Conservation (phyloP, 768 basidiomycete genomes). For the Paxillus rubicundulus region DNA sequence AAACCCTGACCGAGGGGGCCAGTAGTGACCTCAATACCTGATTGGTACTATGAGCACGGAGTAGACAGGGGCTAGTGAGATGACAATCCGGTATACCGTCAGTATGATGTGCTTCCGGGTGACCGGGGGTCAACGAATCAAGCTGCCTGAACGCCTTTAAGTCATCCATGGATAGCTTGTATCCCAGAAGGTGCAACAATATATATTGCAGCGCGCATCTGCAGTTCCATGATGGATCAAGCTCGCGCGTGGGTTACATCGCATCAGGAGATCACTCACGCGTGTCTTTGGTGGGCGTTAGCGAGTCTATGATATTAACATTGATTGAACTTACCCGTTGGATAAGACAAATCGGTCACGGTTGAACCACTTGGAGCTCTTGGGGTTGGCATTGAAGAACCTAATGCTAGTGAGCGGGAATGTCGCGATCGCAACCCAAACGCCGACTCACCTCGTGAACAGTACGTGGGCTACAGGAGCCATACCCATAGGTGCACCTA, state of each 20-base stretch:
- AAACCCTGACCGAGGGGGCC: constrained; percentile 96
- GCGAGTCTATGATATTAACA: constrained; percentile 1
- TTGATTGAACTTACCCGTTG: constrained; percentile 63
- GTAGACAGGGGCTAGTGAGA: neutral
- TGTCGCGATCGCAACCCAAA: neutral
- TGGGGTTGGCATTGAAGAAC: constrained; percentile 86
- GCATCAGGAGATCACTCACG: constrained; percentile 44
- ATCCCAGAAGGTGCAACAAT: constrained; percentile 86
- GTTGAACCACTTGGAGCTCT: constrained; percentile 91
- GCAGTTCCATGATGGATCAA: constrained; percentile 10
- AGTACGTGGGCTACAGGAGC: constrained; percentile 80
- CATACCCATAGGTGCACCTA: constrained; percentile 94
- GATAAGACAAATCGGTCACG: constrained; percentile 97
- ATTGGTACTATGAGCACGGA: constrained; percentile 3
- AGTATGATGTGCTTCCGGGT: constrained; percentile 78
- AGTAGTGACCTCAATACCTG: constrained; percentile 87
- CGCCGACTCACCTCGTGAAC: constrained; percentile 58
- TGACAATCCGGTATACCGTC: constrained; percentile 40
- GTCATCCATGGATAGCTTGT: constrained; percentile 89
- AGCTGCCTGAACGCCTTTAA: constrained; percentile 92
- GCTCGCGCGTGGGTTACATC: neutral
- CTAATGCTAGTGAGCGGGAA: constrained; percentile 34
- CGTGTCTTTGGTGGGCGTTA: constrained; percentile 50
- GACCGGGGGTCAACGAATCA: constrained; percentile 87
- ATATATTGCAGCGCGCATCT: constrained; percentile 95